Evolutionary conservation across 345 rosid genomes (phyloP).

Genomic region (Camelina hispida): DNA sequence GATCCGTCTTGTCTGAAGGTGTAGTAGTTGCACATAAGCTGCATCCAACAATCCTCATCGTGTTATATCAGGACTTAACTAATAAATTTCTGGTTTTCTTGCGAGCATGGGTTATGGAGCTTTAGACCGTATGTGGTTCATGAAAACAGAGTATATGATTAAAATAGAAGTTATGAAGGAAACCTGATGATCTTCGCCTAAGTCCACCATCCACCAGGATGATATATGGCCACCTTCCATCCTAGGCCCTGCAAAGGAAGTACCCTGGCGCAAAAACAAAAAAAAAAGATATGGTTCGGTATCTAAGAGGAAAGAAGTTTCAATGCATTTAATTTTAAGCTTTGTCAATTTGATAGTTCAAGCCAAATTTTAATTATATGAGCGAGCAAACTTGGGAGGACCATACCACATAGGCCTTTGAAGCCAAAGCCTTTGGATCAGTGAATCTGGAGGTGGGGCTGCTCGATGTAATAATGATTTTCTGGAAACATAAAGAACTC

Average conservation of each 20-base stretch:
- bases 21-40: constrained; percentile 97
- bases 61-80: constrained; percentile 6
- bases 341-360: not conserved
- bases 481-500: constrained; percentile 52
- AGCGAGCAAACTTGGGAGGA: constrained; percentile 6
- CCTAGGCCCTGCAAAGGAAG: constrained; percentile 84
- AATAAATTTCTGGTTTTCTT: not conserved
- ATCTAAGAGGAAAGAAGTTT: not conserved
- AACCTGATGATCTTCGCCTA: constrained; percentile 96
- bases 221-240: constrained; percentile 66
- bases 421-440: constrained; percentile 84
- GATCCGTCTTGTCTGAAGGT: constrained; percentile 95
- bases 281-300: not conserved
- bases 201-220: constrained; percentile 95
- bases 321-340: not conserved
- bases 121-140: not conserved
- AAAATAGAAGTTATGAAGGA: constrained; percentile 22
- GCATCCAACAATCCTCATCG: constrained; percentile 42
- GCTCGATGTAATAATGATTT: constrained; percentile 71
- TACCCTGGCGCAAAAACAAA: constrained; percentile 57
- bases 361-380: not conserved
- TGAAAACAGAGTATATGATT: constrained; percentile 4
- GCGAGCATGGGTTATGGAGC: not conserved
- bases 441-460: constrained; percentile 87
- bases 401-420: constrained; percentile 82